These are phyloP conservation scores for Dentipellis fragilis DNA, from an alignment of 768 basidiomycete genomes.

Conservation along the genomic window DNA sequence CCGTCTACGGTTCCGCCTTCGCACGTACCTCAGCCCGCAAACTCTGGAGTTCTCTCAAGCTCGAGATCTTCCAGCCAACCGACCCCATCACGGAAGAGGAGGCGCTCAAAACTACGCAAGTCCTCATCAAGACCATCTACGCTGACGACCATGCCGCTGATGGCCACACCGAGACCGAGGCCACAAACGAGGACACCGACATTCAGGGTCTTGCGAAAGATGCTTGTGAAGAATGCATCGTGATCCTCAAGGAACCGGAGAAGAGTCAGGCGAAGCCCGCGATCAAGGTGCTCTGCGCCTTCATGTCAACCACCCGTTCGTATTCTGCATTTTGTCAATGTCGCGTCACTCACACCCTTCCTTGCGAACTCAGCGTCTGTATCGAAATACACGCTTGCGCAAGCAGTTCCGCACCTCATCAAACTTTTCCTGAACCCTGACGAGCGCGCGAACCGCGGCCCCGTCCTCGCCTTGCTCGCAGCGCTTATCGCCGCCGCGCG, in stretches of 20 bases:
- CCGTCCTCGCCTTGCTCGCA: constrained; percentile 56
- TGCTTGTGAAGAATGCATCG: constrained; percentile 73
- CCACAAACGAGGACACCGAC: constrained; percentile 28
- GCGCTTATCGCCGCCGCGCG: constrained; percentile 51
- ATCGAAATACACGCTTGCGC: constrained; percentile 54
- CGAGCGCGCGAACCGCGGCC: constrained; percentile 54
- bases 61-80: constrained; percentile 95
- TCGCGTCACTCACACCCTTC: neutral
- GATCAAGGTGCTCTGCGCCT: constrained; percentile 69
- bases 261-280: constrained; percentile 88
- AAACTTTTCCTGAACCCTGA: constrained; percentile 64
- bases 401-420: constrained; percentile 68
- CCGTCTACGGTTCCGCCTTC: constrained; percentile 66
- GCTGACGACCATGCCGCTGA: constrained; percentile 17
- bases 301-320: constrained; percentile 74
- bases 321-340: constrained; percentile 13
- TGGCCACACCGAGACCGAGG: constrained; percentile 13
- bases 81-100: constrained; percentile 65
- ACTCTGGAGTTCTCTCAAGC: constrained; percentile 84
- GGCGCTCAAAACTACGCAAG: constrained; percentile 62
- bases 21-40: constrained; percentile 57
- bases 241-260: constrained; percentile 79
- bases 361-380: constrained; percentile 43
- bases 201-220: constrained; percentile 55
- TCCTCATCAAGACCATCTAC: constrained; percentile 70